Conservation (phyloP, 129 eudicot genomes). For the Chrysanthemum lavandulifolium region DNA sequence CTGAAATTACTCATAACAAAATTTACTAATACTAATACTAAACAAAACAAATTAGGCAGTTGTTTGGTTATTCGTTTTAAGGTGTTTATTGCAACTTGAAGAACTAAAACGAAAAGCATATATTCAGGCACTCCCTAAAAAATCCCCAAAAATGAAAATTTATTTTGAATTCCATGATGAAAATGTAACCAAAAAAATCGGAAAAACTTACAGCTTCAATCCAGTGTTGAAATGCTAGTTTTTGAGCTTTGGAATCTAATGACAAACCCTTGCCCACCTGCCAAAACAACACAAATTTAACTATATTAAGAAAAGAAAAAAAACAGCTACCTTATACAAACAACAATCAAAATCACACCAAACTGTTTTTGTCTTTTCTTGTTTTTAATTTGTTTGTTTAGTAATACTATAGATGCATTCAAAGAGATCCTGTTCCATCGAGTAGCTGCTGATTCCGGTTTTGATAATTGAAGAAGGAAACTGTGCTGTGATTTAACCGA, state of each 20-base stretch:
- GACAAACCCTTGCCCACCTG: constrained; percentile 96
- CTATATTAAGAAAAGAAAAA: constrained; percentile 6
- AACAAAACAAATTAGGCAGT: too few relatives aligned
- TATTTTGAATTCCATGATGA: not conserved
- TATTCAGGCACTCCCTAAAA: not conserved
- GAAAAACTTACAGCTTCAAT: constrained; percentile 82
- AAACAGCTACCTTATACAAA: constrained; percentile 11
- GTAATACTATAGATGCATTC: constrained; percentile 88
- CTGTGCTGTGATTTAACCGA: constrained; percentile 73
- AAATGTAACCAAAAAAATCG: not conserved
- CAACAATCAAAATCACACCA: constrained; percentile 25
- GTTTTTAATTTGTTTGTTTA: not conserved
- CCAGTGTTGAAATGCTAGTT: constrained; percentile 96
- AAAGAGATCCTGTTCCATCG: constrained; percentile 72
- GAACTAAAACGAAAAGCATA: too few relatives aligned
- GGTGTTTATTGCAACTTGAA: too few relatives aligned
- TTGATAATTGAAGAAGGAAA: constrained; percentile 69
- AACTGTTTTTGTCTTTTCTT: not conserved
- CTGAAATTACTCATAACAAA: constrained; percentile 33
- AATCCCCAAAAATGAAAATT: not conserved
- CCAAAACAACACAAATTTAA: constrained; percentile 9
- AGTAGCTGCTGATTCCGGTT: constrained; percentile 67
- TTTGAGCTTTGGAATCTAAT: constrained; percentile 77
- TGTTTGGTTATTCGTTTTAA: too few relatives aligned
- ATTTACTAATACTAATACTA: not conserved